phyloP scores from a whole-genome alignment of 805 yeast genomes.

The Wickerhamomyces kurtzmanii region DNA sequence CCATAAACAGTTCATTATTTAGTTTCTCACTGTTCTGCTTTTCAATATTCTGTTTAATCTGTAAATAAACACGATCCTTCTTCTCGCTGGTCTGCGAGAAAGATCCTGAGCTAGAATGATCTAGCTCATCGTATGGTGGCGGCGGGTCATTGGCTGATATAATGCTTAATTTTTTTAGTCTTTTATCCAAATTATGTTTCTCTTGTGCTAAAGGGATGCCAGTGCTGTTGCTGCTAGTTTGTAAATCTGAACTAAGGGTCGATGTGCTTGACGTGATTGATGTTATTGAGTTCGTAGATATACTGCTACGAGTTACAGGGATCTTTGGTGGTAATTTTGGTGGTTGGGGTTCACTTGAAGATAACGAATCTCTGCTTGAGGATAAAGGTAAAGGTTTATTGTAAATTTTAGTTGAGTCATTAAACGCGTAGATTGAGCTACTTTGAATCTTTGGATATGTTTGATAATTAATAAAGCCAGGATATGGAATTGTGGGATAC shows the following conservation, averaged over 20 bases:
- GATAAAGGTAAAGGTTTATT: no score
- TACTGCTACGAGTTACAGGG: neutral
- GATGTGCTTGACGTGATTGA: constrained; percentile 1
- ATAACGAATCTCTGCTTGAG: no score
- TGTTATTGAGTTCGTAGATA: neutral
- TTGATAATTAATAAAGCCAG: constrained; percentile 6
- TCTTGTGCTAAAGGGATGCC: neutral
- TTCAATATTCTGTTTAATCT: no score
- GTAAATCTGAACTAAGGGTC: constrained; percentile 1
- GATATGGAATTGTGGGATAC: constrained; percentile 10
- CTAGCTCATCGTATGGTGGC: constrained; percentile 3
- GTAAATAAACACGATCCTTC: constrained; percentile 2
- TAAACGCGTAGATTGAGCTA: no score
- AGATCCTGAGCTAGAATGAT: neutral
- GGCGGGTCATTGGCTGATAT: constrained; percentile 2
- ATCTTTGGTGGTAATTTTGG: constrained; percentile 3
- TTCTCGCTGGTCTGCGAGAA: neutral
- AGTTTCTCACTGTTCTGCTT: no score
- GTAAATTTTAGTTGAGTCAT: no score
- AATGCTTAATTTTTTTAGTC: neutral
- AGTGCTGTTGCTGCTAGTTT: neutral
- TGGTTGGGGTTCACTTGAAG: no score
- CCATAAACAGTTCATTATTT: no score
- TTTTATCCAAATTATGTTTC: neutral
- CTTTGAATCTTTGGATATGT: neutral